Conservation (phyloP, 768 basidiomycete genomes). For the Pleurotus salmoneostramineus region DNA sequence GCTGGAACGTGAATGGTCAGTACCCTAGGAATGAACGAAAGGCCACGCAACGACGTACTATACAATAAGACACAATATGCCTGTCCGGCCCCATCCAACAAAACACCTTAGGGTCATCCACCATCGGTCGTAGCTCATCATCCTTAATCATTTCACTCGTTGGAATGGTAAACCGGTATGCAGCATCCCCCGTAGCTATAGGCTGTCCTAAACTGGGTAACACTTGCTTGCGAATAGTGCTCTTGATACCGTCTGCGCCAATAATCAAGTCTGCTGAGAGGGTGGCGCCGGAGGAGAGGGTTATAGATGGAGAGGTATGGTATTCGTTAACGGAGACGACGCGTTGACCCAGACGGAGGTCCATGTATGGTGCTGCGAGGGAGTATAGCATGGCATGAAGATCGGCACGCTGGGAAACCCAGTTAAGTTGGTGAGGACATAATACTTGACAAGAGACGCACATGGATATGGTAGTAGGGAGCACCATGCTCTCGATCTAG, state of each 20-base stretch:
- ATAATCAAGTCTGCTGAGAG: constrained; percentile 33
- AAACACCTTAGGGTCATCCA: constrained; percentile 47
- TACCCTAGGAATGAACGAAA: background rate
- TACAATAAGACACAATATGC: constrained; percentile 30
- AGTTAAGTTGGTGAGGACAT: constrained; percentile 11
- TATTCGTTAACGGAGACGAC: constrained; percentile 23
- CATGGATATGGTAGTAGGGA: constrained; percentile 29
- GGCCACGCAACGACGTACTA: constrained; percentile 19
- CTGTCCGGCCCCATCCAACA: constrained; percentile 54
- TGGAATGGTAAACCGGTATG: constrained; percentile 51
- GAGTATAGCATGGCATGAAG: constrained; percentile 35
- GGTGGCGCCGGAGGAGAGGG: constrained; percentile 34
- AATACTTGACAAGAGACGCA: constrained; percentile 13
- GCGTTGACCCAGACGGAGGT: constrained; percentile 27
- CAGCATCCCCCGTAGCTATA: constrained; percentile 57
- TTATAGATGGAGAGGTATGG: constrained; percentile 21
- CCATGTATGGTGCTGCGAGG: constrained; percentile 28
- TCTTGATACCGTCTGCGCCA: constrained; percentile 36
- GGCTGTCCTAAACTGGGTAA: constrained; percentile 40
- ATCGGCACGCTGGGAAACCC: constrained; percentile 40
- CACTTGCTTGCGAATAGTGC: constrained; percentile 39
- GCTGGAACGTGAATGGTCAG: constrained; percentile 10
- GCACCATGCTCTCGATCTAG: constrained; percentile 22
- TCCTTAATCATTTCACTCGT: constrained; percentile 40
- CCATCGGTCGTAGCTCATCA: constrained; percentile 43